phyloP scores from a whole-genome alignment of 768 basidiomycete species.

The Trametes gibbosa region DNA sequence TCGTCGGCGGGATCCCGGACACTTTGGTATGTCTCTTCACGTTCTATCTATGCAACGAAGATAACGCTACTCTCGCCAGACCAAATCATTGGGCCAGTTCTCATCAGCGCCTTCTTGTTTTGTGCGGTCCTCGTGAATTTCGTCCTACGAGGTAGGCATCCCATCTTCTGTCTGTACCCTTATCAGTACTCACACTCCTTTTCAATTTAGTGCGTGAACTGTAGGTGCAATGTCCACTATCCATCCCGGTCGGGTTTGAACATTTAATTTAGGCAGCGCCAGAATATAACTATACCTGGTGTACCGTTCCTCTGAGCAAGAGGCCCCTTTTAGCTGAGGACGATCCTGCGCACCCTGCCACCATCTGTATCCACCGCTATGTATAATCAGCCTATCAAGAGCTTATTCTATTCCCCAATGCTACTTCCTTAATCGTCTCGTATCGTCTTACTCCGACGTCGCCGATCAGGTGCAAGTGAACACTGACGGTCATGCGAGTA shows the following conservation, averaged over 20 bases:
- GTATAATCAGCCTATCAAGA: not conserved
- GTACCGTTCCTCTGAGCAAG: constrained; percentile 12
- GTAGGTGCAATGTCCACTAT: constrained; percentile 35
- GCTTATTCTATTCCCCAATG: not conserved
- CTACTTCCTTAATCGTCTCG: not conserved
- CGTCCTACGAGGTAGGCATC: constrained; percentile 68
- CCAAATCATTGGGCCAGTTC: constrained; percentile 74
- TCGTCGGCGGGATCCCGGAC: constrained; percentile 79
- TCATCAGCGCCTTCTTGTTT: constrained; percentile 83
- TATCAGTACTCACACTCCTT: not conserved
- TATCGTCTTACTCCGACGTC: not conserved
- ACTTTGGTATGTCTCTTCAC: constrained; percentile 61
- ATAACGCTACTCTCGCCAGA: constrained; percentile 44
- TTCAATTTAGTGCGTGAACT: constrained; percentile 52
- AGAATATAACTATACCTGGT: constrained; percentile 37
- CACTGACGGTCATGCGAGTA: too few species aligned
- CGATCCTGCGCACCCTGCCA: not conserved
- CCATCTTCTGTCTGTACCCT: not conserved
- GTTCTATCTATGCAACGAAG: not conserved
- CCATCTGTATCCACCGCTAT: not conserved
- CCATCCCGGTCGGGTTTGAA: not conserved
- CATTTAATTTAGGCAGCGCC: constrained; percentile 27
- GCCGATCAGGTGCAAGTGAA: not conserved
- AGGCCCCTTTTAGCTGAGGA: not conserved
- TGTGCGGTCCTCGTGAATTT: constrained; percentile 88